These are phyloP conservation scores for Hanseniaspora vineae DNA, from an alignment of 805 yeast genomes.

Conservation along the genomic window DNA sequence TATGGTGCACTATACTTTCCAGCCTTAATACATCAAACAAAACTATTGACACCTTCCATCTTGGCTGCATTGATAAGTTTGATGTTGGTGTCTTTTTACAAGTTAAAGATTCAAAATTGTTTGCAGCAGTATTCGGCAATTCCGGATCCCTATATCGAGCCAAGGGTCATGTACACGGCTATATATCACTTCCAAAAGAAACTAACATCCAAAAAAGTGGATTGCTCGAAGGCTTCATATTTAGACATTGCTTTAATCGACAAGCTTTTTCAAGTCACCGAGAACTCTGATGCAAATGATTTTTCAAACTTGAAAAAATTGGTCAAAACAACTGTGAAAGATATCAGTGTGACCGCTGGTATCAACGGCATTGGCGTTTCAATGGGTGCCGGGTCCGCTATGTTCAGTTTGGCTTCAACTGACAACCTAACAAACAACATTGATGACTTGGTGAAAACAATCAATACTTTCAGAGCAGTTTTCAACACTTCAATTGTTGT, in stretches of 20 bases:
- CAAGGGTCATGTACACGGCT: slow-evolving; percentile 44
- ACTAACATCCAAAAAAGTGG: slow-evolving; percentile 31
- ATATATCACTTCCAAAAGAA: slow-evolving; percentile 72
- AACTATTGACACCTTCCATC: slow-evolving; percentile 1
- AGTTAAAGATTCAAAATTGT: slow-evolving; percentile 47
- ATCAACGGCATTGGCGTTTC: not conserved
- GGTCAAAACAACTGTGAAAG: slow-evolving; percentile 64
- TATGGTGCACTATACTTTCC: slow-evolving; percentile 41
- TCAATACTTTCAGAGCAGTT: not conserved
- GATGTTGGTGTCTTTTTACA: slow-evolving; percentile 49
- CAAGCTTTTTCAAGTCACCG: slow-evolving; percentile 34
- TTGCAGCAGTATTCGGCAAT: slow-evolving; percentile 37
- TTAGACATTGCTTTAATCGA: slow-evolving; percentile 46
- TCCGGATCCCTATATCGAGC: slow-evolving; percentile 71
- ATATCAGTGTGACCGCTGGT: slow-evolving; percentile 25
- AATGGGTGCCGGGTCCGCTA: slow-evolving; percentile 24
- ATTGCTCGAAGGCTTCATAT: slow-evolving; percentile 17
- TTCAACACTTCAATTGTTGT: slow-evolving; percentile 2
- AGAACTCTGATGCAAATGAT: slow-evolving; percentile 31
- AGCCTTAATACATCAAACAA: slow-evolving; percentile 3
- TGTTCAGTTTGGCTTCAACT: slow-evolving; percentile 18
- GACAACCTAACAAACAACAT: slow-evolving; percentile 29
- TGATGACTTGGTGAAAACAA: slow-evolving; percentile 14
- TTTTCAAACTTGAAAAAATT: slow-evolving; percentile 45
- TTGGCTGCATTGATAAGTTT: slow-evolving; percentile 65